Base-by-base conservation (phyloP, 2,329 filamentous ascomycete species). In the Epichloe aotearoae region DNA sequence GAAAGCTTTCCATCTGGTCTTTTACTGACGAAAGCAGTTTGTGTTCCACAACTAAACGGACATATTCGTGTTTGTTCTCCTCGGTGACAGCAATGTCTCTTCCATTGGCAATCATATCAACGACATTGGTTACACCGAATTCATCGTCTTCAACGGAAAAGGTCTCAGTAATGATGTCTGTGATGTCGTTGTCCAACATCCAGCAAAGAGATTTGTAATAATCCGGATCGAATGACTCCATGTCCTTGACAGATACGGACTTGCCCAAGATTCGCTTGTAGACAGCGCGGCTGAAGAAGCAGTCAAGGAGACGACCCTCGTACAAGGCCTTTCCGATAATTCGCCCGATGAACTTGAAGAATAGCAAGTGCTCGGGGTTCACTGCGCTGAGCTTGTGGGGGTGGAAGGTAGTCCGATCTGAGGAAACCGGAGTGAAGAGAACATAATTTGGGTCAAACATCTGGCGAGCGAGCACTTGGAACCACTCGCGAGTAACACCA, bases 371-470 rank as follows among this genome's bases (percentile, higher is more conserved):
- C 68, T 98, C 91, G 36, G 87, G 84, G 64, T 98, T 98, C 77
- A 97, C 84, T 43, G 83, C 83, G 68, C 91, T 97, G 56, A 94
- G 79, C 63, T 88, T 88, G 69, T 96, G 98, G 15, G 94, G 93
- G 67, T 98, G 93, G 83, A 98, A 98, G 0, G 93, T 98, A 1
- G 94, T 98, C 50, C 91, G 85, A 64, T 98, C 93, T 26, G 93
- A 94, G 23, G 93, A 95, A 26, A 98, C 94, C 1, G 93, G 93
- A 47, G 87, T 93, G 72, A 97, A 98, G 39, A 98, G 75, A 47
- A 88, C 93, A 64, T 97, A 98, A 69, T 96, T 93, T 46, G 93
- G 86, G 66, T 98, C 93, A 70, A 98, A 98, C 93, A 98, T 98
- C 63, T 96, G 93, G 54, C 93, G 82, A 33, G 94, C 84, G 57